Base-by-base conservation (phyloP, 2,329 filamentous ascomycete species). In the Fusarium begoniae region DNA sequence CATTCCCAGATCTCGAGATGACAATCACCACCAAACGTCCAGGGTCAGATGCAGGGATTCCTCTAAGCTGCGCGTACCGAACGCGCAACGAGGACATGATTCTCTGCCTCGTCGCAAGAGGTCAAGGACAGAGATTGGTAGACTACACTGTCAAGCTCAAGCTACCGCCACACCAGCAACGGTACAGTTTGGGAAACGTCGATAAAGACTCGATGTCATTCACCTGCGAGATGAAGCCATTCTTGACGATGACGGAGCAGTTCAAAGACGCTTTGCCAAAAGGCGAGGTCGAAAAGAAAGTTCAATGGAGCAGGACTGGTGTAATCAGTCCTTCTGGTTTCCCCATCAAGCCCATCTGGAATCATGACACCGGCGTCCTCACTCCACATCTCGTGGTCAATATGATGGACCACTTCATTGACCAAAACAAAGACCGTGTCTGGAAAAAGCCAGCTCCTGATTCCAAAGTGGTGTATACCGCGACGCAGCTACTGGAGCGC, bases 161-260 rank as follows among this genome's bases (percentile, higher is more conserved):
- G 5, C 38, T 56, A 20, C 53, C 53, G 0, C 53, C 53, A 24
- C 53, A 56, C 0, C 53, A 56, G 2, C 53, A 56, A 2, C 38
- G 53, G 0, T 56, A 56, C 15, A 32, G 1, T 13, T 1, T 56
- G 12, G 53, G 53, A 11, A 1, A 0, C 1, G 24, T 56, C 26
- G 1, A 2, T 2, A 44, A 44, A 14, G 53, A 56, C 2, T 44
- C 2, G 0, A 24, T 56, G 38, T 0, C 1, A 1, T 56, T 56
- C 0, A 12, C 6, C 38, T 56, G 53, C 26, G 53, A 56, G 38
- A 9, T 56, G 53, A 56, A 56, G 12, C 53, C 53, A 15, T 56
- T 56, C 38, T 44, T 56, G 38, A 20, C 1, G 12, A 56, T 56
- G 53, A 32, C 53, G 12, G 22, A 56, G 0, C 0, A 56, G 10